Base-by-base conservation (phyloP, 2,329 filamentous ascomycete species). In the Neocucurbitaria cava region DNA sequence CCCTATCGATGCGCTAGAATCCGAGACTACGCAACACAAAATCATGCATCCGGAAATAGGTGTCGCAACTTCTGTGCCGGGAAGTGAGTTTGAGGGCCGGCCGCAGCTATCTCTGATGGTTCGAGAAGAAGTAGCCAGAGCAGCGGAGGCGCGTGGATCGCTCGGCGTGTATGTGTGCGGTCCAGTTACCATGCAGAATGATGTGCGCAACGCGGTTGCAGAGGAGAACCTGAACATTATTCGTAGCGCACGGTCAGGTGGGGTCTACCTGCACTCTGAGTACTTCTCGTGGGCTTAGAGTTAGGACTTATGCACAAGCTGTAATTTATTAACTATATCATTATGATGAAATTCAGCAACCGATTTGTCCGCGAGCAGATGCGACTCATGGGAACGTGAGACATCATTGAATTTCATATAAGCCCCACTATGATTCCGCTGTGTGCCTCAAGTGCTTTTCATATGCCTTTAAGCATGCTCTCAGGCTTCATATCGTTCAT, bases 261-360 rank as follows among this genome's bases (percentile, higher is more conserved):
- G 77, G 28, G 70, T 82, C 2, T 81, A 79, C 66, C 56, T 83
- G 51, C 80, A 82, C 66, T 74, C 76, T 20, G 81, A 83, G 66
- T 73, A 78, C 49, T 83, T 83, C 36, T 63, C 64, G 3, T 65
- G 60, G 58, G 62, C 60, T 26, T 26, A 26, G 24, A 3, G n/a
- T n/a, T n/a, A n/a, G n/a, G n/a, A n/a, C n/a, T n/a, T n/a, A n/a
- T n/a, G n/a, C n/a, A n/a, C n/a, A n/a, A n/a, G n/a, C n/a, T n/a
- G n/a, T n/a, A n/a, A n/a, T n/a, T n/a, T n/a, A n/a, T n/a, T n/a
- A n/a, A n/a, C n/a, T 26, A 26, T 26, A 26, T 26, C 24, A 26
- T 26, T n/a, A n/a, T n/a, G n/a, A n/a, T n/a, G n/a, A n/a, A n/a
- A n/a, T n/a, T n/a, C n/a, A n/a, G n/a, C n/a, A n/a, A n/a, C n/a